Base-by-base conservation (phyloP, 202 grass and related monocot species). In the Eragrostis tef region DNA sequence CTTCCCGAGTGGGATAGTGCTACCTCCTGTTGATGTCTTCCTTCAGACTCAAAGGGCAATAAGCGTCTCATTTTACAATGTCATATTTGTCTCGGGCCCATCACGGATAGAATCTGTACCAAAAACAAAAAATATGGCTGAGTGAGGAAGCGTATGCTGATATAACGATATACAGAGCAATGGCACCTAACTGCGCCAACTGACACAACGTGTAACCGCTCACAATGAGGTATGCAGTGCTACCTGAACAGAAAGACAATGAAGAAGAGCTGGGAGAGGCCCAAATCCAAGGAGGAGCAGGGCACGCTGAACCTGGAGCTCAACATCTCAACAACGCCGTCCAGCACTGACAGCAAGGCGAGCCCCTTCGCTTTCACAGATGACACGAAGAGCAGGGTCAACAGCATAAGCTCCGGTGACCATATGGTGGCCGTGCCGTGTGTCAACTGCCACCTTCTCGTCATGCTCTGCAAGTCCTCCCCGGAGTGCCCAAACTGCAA, bases 211-310 rank as follows among this genome's bases (percentile, higher is more conserved):
- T 24, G 20, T 9, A n/a, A 58, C 20, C 20, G 54, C 54, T 58
- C 54, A 58, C 54, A 20, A 20, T 24, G 7, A 58, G 20, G 54
- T 58, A n/a, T 58, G n/a, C 54, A 21, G 84, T 97, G 91, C 83
- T 97, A 93, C 85, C 81, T 97, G 77, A 97, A 97, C 79, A 86
- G 93, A 67, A 97, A 91, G 81, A 97, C 84, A 26, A 39, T 89
- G 90, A 91, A 84, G 74, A 93, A 89, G 83, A 97, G 86, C 27
- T 93, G 90, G 90, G 86, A 64, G 36, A 88, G 88, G 49, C 93
- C 93, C 66, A 88, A 86, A 16, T n/a, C 16, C 7, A 42, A 4
- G 34, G 61, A 64, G 79, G 86, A 91, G 89, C 79, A 85, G 73
- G 79, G 81, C 48, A 42, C 63, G 15, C 79, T 97, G 43, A 90